Evolutionary conservation across 192 early-diverging fungal genomes (phyloP).

Genomic region (Endogone sp.): DNA sequence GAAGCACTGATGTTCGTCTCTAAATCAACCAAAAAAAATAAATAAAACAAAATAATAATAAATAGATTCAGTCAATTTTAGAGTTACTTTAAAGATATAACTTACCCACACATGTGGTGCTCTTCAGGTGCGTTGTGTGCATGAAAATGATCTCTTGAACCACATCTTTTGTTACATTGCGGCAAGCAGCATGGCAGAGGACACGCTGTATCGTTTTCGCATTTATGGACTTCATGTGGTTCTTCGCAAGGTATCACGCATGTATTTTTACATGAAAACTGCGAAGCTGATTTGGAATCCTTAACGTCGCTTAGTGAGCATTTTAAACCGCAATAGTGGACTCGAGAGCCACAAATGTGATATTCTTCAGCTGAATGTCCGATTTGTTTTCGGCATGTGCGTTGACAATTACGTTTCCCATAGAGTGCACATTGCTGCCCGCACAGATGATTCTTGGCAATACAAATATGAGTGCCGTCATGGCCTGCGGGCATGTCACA

Average conservation of each 20-base stretch:
- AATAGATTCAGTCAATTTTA: slow-evolving; percentile 1
- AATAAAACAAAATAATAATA: too few species aligned
- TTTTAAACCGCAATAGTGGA: slow-evolving; percentile 25
- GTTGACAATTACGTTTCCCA: slow-evolving; percentile 2
- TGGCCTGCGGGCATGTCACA: slow-evolving; percentile 14
- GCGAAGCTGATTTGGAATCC: too few species aligned
- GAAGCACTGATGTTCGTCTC: too few species aligned
- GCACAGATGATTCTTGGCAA: slow-evolving; percentile 1
- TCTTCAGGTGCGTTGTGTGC: slow-evolving; percentile 28
- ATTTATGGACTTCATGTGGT: slow-evolving; percentile 16
- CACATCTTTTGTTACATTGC: too few species aligned
- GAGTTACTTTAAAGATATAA: slow-evolving; percentile 17
- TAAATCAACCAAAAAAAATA: too few species aligned
- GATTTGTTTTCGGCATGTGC: slow-evolving; percentile 2
- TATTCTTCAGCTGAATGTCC: slow-evolving; percentile 8
- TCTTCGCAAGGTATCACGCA: slow-evolving; percentile 3
- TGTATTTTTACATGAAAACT: too few species aligned
- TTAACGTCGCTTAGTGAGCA: slow-evolving; percentile 20
- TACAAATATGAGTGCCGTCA: slow-evolving; percentile 14
- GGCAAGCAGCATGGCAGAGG: slow-evolving; percentile 9
- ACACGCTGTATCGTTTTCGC: slow-evolving; percentile 13
- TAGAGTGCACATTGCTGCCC: not conserved
- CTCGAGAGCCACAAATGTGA: slow-evolving; percentile 20
- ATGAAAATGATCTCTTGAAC: too few species aligned
- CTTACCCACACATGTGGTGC: slow-evolving; percentile 12